Base-by-base conservation (phyloP, 768 basidiomycete genomes). In the Auriscalpium orientale region DNA sequence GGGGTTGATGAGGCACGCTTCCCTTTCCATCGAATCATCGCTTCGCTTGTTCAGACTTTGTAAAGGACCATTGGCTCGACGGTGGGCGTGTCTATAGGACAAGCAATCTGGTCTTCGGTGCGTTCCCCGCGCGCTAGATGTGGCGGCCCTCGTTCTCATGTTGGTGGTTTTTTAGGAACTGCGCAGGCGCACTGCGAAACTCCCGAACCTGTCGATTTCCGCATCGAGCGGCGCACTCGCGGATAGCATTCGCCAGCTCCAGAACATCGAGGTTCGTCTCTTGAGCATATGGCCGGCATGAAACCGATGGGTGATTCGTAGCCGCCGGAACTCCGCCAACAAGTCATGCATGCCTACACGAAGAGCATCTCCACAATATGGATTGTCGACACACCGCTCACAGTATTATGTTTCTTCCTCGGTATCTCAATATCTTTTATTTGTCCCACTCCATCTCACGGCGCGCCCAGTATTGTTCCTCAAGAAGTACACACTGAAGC, bases 321-420 rank as follows among this genome's bases (percentile, higher is more conserved):
- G 82, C 76, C 90, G 60, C 68, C 76, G 8, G 62, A 64, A 11
- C 65, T 74, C 33, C 82, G 82, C 12, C 62, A 71, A 22, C 72
- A 72, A 44, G 71, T 86, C 9, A 76, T 83, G 35, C 74, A 86
- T 55, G 85, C 85, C 0, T 88, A 81, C 68, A 75, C 85, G 13
- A 72, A 74, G 34, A 81, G 85, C 3, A 82, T 89, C 40, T 76
- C 76, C 59, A 70, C 58, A 47, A 82, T 89, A 21, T 89, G 87
- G 85, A 58, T 86, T 20, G 81, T 83, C 9, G 75, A 74, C 67
- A 83, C 83, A 10, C 84, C 82, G 0, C 70, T 88, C 28, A 51
- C 79, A 8, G 82, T 79, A 12, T 71, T 73, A 44, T 73, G 77
- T 28, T 75, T 87, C 61, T 59, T 86, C 37, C 58, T 74, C 58